These are phyloP conservation scores for Yamadazyma triangularis DNA, from an alignment of 1,139 yeast genomes.

Conservation along the genomic window DNA sequence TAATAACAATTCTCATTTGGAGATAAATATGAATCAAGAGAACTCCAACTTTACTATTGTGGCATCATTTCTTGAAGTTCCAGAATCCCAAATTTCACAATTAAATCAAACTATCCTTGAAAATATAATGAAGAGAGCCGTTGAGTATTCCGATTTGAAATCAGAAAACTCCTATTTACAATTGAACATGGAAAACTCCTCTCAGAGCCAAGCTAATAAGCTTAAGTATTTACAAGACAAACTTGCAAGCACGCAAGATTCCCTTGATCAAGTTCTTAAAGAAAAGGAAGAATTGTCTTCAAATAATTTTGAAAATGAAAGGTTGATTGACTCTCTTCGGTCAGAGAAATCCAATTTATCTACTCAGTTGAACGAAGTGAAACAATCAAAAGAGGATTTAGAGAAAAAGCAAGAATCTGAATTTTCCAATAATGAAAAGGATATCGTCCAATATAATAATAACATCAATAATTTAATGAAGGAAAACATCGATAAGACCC, in stretches of 20 bases:
- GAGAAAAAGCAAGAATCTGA: slow-evolving; percentile 8
- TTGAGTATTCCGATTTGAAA: slow-evolving; percentile 44
- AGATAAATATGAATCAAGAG: neutral
- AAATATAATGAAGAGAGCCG: slow-evolving; percentile 39
- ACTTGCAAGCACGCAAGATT: slow-evolving; percentile 17
- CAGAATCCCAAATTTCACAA: slow-evolving; percentile 16
- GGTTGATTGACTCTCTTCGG: slow-evolving; percentile 9
- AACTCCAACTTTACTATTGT: slow-evolving; percentile 5
- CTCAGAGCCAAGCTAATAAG: slow-evolving; percentile 26
- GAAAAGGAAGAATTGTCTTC: slow-evolving; percentile 22
- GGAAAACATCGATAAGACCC: slow-evolving; percentile 44
- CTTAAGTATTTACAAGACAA: slow-evolving; percentile 21
- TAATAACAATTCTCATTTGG: neutral
- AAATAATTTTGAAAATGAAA: slow-evolving; percentile 14
- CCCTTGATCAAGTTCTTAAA: slow-evolving; percentile 25
- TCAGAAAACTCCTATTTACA: slow-evolving; percentile 50
- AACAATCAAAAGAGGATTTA: slow-evolving; percentile 11
- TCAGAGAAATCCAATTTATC: slow-evolving; percentile 22
- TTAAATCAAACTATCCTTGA: slow-evolving; percentile 21
- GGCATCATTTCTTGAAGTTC: slow-evolving; percentile 34
- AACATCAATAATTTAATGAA: slow-evolving; percentile 49
- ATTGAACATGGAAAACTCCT: slow-evolving; percentile 51
- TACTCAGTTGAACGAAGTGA: slow-evolving; percentile 15
- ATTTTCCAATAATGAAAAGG: slow-evolving; percentile 23
- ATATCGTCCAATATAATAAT: slow-evolving; percentile 44